Evolutionary conservation across 1,284 basidiomycete genomes (phyloP), one percentile per base, ranked within the genome.

Genomic region (Entoloma clypeatum): DNA sequence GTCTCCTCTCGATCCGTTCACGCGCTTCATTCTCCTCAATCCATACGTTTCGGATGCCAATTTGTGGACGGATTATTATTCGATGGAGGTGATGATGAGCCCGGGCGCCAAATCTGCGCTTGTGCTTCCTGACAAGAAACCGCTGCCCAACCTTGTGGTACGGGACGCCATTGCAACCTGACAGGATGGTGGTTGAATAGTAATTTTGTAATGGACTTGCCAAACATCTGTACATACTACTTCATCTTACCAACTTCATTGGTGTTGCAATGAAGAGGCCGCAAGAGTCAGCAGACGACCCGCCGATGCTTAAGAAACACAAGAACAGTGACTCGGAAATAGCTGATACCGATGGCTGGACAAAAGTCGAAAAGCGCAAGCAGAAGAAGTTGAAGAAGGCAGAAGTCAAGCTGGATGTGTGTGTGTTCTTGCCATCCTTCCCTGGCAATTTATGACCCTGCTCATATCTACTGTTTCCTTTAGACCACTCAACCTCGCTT

Each of bases 291-390:
- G 27, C 46, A 8, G 47, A 35, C 45, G 53, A 37, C 29, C 56
- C 42, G 9, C 53, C 45, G n/a, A 52, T 46, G 21, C 47, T 40
- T 39, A 60, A 61, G 43, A 54, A 56, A 46, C 29, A 47, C 25
- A 57, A 50, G 41, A 55, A 41, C 25, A 36, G 35, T 31, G 36
- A 32, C 14, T 51, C 47, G 30, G 44, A 13, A 55, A 56, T 28
- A 46, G 53, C 37, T 18, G 17, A 21, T 21, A 54, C 51, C 4
- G 67, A 64, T 23, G 76, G 67, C 34, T 91, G 87, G 80, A 81
- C 75, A 2, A 86, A 79, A 53, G 81, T 90, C 5, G 85, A 88
- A 55, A 83, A 77, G 58, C 71, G 84, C 41, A 89, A 87, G 60
- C 68, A 77, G 44, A 88, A 88, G 67, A 92, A 91, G 58, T 60